A percentile compares a stretch with the other conserved stretches of the same genome.
Evolutionary conservation across 257 asterid genomes (phyloP).

Genomic region (Capsicum pubescens): DNA sequence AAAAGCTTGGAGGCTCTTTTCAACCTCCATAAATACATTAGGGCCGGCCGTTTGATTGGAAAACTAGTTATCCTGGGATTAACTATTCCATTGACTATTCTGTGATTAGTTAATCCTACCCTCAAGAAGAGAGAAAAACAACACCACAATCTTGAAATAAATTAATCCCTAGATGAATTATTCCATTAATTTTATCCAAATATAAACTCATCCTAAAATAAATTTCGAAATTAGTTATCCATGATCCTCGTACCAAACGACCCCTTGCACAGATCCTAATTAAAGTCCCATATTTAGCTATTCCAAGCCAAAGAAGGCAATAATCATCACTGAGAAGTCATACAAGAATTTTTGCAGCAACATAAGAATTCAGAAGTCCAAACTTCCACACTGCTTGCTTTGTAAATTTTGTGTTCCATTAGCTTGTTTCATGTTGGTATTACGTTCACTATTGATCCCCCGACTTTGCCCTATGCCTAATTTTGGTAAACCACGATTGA

Average conservation of each 20-base stretch:
- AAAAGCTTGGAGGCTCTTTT: neutral
- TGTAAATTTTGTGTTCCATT: slow-evolving; percentile 55
- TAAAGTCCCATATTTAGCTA: neutral
- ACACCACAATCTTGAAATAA: too few species aligned
- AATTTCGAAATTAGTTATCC: too few species aligned
- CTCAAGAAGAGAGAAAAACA: too few species aligned
- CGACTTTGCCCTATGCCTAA: slow-evolving; percentile 81
- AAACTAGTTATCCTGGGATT: too few species aligned
- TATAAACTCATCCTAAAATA: too few species aligned
- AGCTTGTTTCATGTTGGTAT: slow-evolving; percentile 41
- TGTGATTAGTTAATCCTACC: too few species aligned
- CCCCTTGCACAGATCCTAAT: neutral
- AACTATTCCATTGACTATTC: too few species aligned
- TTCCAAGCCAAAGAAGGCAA: neutral
- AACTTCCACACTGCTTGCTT: slow-evolving; percentile 76
- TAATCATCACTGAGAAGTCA: neutral
- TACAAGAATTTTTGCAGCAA: neutral
- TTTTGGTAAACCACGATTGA: slow-evolving; percentile 93
- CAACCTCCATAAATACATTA: neutral
- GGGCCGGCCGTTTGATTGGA: too few species aligned
- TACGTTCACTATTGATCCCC: slow-evolving; percentile 47
- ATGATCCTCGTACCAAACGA: too few species aligned
- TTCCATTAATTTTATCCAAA: too few species aligned
- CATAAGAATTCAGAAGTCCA: slow-evolving; percentile 58
- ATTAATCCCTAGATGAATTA: too few species aligned